Percentiles rank a stretch among this genome's conserved stretches.
phyloP scores from a whole-genome alignment of 805 yeast genomes.

The Barnettozyma sucrosica region DNA sequence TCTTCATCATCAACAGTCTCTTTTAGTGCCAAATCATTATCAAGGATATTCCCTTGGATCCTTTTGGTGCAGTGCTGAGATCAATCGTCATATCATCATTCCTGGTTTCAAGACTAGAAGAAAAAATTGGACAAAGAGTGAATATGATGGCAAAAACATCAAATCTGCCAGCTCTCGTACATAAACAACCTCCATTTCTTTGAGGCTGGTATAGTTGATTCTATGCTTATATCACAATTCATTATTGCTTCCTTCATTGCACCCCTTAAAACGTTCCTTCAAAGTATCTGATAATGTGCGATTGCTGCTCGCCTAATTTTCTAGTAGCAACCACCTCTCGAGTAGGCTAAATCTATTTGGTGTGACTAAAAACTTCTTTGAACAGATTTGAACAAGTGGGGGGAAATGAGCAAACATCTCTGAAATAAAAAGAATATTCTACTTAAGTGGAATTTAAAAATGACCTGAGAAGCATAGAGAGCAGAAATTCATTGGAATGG shows the following conservation, averaged over 20 bases:
- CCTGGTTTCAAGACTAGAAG: background rate
- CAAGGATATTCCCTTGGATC: background rate
- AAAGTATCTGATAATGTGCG: background rate
- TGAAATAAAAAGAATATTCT: background rate
- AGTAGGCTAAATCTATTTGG: background rate
- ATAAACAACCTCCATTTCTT: background rate
- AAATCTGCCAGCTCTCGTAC: background rate
- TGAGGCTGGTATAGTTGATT: background rate
- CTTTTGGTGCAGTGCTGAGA: background rate
- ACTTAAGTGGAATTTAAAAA: background rate
- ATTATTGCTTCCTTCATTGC: background rate
- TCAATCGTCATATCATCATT: background rate
- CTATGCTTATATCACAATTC: background rate
- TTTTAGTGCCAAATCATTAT: background rate
- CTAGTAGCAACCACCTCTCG: background rate
- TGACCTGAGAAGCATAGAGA: background rate
- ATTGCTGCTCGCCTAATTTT: background rate
- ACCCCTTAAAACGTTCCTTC: background rate
- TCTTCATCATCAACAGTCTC: background rate
- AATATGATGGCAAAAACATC: background rate
- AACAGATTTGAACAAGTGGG: background rate
- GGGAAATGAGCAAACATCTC: background rate
- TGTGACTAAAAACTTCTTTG: background rate
- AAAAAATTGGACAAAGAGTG: background rate
- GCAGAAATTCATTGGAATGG: background rate